Evolutionary conservation across 108 stramenopile genomes (phyloP).

Genomic region (Fistulifera pelliculosa): DNA sequence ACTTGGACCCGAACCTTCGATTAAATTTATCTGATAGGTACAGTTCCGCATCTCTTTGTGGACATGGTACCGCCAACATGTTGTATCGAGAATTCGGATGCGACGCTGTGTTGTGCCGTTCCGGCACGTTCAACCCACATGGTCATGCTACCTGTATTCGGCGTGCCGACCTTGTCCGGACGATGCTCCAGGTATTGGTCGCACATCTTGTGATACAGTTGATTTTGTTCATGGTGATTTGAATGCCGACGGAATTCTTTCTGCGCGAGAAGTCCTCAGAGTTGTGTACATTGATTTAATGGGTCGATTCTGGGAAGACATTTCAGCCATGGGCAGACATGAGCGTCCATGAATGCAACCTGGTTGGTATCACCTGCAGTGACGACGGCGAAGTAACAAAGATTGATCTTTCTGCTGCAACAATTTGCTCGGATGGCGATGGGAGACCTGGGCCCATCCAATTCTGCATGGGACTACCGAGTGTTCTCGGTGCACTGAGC

Average conservation of each 20-base stretch:
- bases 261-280: conserved; percentile 40
- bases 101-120: conserved; percentile 48
- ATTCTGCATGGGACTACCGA: conserved; percentile 34
- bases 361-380: conserved; percentile 38
- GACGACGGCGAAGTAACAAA: conserved; percentile 25
- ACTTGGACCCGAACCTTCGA: conserved; percentile 18
- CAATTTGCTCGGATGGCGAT: conserved; percentile 26
- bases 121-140: conserved; percentile 46
- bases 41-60: conserved; percentile 33
- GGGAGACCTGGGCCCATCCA: conserved; percentile 10
- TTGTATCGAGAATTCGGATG: conserved; percentile 50
- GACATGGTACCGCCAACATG: conserved; percentile 25
- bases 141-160: conserved; percentile 37
- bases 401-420: conserved; percentile 33
- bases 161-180: conserved; percentile 34
- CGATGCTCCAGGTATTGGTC: conserved; percentile 23
- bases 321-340: conserved; percentile 41
- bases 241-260: conserved; percentile 45
- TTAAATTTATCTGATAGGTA: conserved; percentile 41
- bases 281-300: conserved; percentile 33
- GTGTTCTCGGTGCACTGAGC: conserved; percentile 22
- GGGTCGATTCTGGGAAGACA: conserved; percentile 33
- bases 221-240: conserved; percentile 39
- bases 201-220: conserved; percentile 22
- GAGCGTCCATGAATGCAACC: conserved; percentile 23